phyloP scores from a whole-genome alignment of 2,329 filamentous ascomycete genomes.

The Fulvia fulva region DNA sequence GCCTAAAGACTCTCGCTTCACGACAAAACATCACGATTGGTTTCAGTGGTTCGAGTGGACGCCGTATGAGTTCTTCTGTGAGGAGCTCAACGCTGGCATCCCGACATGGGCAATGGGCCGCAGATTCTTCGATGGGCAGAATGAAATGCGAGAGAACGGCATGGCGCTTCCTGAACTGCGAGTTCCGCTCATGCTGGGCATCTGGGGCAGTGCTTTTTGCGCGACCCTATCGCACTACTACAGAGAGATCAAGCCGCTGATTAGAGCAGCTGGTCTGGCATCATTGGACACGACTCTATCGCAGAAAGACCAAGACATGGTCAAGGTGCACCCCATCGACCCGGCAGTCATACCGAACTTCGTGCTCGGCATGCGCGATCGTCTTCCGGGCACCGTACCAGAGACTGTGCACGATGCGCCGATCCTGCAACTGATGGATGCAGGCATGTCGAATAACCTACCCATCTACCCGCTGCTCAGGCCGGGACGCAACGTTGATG shows the following conservation, averaged over 20 bases:
- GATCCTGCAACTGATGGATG: conserved; percentile 75
- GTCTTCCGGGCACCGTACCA: conserved; percentile 72
- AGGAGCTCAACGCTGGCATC: conserved; percentile 86
- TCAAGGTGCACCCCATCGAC: conserved; percentile 91
- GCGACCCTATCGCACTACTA: conserved; percentile 96
- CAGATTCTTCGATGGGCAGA: conserved; percentile 69
- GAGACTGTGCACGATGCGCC: conserved; percentile 66
- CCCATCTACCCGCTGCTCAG: conserved; percentile 92
- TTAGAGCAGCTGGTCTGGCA: conserved; percentile 71
- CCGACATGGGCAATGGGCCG: conserved; percentile 91
- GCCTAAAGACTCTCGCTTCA: conserved; percentile 32
- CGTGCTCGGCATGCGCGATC: conserved; percentile 71
- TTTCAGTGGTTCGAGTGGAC: conserved; percentile 98
- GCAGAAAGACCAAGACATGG: conserved; percentile 75
- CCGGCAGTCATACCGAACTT: conserved; percentile 90
- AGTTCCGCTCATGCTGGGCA: conserved; percentile 78
- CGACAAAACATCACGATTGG: conserved; percentile 60
- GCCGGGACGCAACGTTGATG: conserved; percentile 80
- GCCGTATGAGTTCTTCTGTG: conserved; percentile 92
- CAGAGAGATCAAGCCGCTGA: conserved; percentile 79
- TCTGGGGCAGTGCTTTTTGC: conserved; percentile 97
- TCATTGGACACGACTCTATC: conserved; percentile 74
- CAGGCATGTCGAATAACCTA: conserved; percentile 97
- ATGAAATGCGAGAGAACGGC: conserved; percentile 58
- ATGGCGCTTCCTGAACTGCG: conserved; percentile 79